Evolutionary conservation across 306 rosid genomes (phyloP), one percentile per base, ranked within the genome.

Genomic region (Fagus sylvatica): DNA sequence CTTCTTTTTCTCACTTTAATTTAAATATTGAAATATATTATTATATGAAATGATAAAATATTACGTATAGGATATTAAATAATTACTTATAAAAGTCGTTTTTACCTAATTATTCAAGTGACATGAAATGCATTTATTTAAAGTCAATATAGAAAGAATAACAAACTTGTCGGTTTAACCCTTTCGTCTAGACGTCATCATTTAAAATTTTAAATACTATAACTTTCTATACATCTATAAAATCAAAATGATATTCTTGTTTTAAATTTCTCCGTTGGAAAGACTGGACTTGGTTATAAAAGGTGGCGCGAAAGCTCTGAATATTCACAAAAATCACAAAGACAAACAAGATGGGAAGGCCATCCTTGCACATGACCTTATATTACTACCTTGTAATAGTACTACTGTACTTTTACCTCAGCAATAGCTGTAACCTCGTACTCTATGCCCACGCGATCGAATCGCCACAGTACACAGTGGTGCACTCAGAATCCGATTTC

Each of bases 401-500:
- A 70, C 30, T 66, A 68, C 81, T 82, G 51, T 76, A 71, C 61
- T 74, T 4, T 39, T 78, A 73, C 69, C 73, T 80, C 22, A 55
- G 59, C 4, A 62, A 1, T 34, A 54, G 71, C 17, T 5, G 75
- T 9, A 17, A 42, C 55, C 54, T 73, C 9, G 39, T 73, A 59
- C 69, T 16, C 6, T 51, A 32, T 8, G 85, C 74, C 70, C 41
- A 43, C 1, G 85, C 93, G 13, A 73, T 81, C 55, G 97, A 93
- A 69, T 82, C 80, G 2, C 98, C 98, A 53, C 81, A 8, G 1
- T 89, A 89, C 84, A 79, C 64, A 36, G 77, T 90, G 74, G 78
- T 91, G 51, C 71, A 43, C 6, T 73, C 90, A 40, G 86, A 85
- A 71, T 79, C 97, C 41, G 94, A 91, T 53, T 89, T 90, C 64